Percentiles rank a stretch among this genome's conserved stretches.
Conservation (phyloP, 257 asterid species). For the Euphrasia confusa region DNA sequence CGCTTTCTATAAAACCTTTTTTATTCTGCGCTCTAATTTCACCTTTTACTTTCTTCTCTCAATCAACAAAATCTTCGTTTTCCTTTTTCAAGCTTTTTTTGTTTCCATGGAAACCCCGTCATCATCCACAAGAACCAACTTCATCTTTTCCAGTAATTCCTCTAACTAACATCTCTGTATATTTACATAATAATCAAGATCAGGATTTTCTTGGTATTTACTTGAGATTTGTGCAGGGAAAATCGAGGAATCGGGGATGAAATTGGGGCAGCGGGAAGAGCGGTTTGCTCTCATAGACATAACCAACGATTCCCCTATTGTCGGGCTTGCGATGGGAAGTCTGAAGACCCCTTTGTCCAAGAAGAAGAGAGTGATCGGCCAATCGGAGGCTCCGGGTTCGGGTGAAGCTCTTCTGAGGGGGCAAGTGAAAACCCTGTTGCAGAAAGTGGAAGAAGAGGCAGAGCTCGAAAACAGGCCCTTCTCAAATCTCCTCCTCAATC, state of each 20-base stretch:
- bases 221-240: conserved; percentile 36
- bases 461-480: conserved; percentile 50
- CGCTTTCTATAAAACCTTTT: conserved; percentile 35
- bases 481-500: conserved; percentile 29
- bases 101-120: conserved; percentile 75
- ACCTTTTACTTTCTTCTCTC: conserved; percentile 6
- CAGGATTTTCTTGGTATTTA: background rate
- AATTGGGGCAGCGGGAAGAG: conserved; percentile 49
- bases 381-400: conserved; percentile 67
- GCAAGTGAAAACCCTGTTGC: conserved; percentile 81
- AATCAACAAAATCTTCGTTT: background rate
- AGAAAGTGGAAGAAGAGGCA: conserved; percentile 88
- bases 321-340: conserved; percentile 77
- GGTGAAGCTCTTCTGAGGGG: conserved; percentile 93
- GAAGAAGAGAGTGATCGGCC: conserved; percentile 47
- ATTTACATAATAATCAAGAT: too few relatives aligned
- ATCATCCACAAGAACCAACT: conserved; percentile 52
- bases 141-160: conserved; percentile 29
- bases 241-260: conserved; percentile 46
- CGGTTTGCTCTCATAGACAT: conserved; percentile 73
- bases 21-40: conserved; percentile 3
- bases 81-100: background rate
- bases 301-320: conserved; percentile 91
- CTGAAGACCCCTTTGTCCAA: conserved; percentile 75
- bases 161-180: background rate